Conservation (phyloP, 768 basidiomycete genomes). For the Chlorophyllum brunneum region DNA sequence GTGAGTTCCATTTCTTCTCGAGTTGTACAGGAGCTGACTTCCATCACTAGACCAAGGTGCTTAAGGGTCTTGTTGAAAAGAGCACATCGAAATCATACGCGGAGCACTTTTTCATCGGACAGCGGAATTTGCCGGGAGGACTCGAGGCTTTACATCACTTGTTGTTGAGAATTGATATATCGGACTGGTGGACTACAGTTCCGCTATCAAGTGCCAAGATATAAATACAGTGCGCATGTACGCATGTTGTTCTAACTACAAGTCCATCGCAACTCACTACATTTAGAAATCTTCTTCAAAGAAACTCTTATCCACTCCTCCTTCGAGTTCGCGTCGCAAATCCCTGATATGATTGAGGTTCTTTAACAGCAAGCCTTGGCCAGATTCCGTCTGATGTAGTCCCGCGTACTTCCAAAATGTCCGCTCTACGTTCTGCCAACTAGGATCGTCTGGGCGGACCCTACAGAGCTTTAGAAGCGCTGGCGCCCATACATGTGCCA, state of each 20-base stretch:
- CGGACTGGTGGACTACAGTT: constrained; percentile 51
- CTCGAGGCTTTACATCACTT: constrained; percentile 52
- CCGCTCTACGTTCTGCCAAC: constrained; percentile 29
- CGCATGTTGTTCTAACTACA: not conserved
- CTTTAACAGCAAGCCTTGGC: constrained; percentile 5
- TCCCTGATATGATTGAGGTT: not conserved
- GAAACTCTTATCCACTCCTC: constrained; percentile 3
- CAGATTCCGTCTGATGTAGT: constrained; percentile 19
- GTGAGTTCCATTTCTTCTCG: constrained; percentile 35
- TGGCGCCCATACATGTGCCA: constrained; percentile 33
- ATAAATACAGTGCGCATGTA: not conserved
- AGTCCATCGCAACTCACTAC: no score
- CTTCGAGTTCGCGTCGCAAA: not conserved
- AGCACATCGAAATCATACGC: constrained; percentile 22
- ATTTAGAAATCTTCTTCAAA: constrained; percentile 5
- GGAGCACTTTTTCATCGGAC: constrained; percentile 23
- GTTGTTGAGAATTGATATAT: constrained; percentile 48
- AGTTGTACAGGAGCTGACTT: constrained; percentile 4
- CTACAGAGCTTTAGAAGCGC: constrained; percentile 30
- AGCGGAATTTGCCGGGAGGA: constrained; percentile 42
- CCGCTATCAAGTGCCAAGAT: constrained; percentile 1
- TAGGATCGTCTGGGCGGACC: constrained; percentile 26
- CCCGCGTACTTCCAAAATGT: constrained; percentile 24
- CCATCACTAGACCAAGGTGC: constrained; percentile 42
- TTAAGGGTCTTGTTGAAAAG: constrained; percentile 58